Evolutionary conservation across 331 rosid genomes (phyloP).

Genomic region (Stylosanthes scabra): DNA sequence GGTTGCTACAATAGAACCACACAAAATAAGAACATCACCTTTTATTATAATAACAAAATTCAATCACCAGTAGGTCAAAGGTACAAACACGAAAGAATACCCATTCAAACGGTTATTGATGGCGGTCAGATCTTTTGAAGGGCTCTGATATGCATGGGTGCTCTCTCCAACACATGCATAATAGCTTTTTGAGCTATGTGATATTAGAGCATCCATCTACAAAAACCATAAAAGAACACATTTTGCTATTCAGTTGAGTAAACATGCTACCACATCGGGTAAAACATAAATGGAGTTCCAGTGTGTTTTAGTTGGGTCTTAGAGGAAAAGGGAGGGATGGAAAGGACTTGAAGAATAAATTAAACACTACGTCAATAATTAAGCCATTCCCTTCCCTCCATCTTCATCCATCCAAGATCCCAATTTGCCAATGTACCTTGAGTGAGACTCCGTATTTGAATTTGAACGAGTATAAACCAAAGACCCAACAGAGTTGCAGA

Average conservation of each 20-base stretch:
- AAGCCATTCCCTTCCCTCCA: too few relatives aligned
- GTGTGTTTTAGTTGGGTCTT: too few relatives aligned
- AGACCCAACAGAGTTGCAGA: neutral
- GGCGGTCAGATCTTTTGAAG: constrained; percentile 92
- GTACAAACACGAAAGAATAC: constrained; percentile 44
- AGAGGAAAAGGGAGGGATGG: too few relatives aligned
- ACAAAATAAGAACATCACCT: constrained; percentile 20
- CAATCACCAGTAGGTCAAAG: constrained; percentile 4
- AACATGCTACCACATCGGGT: neutral
- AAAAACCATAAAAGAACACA: constrained; percentile 26
- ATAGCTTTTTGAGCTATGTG: constrained; percentile 94
- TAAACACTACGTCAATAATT: too few relatives aligned
- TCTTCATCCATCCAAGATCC: too few relatives aligned
- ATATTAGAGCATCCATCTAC: constrained; percentile 94
- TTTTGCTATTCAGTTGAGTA: neutral
- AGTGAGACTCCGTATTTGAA: neutral
- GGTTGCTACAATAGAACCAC: constrained; percentile 53
- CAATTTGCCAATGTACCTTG: too few relatives aligned
- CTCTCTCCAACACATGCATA: constrained; percentile 98
- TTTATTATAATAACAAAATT: neutral
- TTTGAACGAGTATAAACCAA: neutral
- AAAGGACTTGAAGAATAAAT: too few relatives aligned
- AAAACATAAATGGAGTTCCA: neutral
- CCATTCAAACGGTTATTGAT: constrained; percentile 89
- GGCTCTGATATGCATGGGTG: constrained; percentile 98